A percentile compares a stretch with the other conserved stretches of the same genome.
Conservation (phyloP, 208 protist genomes). For the Wallacemonas sp. region DNA sequence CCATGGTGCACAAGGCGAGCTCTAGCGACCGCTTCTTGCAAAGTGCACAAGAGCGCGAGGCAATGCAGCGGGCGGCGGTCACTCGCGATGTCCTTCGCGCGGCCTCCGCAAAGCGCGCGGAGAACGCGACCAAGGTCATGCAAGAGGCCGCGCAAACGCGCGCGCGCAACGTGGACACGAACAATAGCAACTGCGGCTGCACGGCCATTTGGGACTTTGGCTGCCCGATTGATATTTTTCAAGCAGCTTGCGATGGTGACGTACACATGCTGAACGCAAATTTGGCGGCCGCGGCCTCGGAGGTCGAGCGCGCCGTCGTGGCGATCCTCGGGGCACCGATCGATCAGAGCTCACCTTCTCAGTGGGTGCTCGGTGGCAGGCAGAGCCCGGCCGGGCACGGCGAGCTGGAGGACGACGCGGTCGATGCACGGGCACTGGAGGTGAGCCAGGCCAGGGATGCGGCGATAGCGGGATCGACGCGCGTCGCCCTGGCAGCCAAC, state of each 20-base stretch:
- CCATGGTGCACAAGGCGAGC: conserved; percentile 14
- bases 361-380: not conserved
- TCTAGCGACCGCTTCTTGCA: conserved; percentile 7
- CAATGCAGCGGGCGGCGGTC: not conserved
- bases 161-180: conserved; percentile 5
- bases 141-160: conserved; percentile 7
- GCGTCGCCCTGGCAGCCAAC: conserved; percentile 1
- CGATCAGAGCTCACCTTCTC: not conserved
- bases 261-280: conserved; percentile 39
- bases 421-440: too few species aligned
- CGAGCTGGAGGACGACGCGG: not conserved
- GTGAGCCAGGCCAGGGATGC: not conserved
- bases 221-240: conserved; percentile 51
- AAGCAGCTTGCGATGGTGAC: conserved; percentile 82
- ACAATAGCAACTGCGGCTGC: conserved; percentile 8
- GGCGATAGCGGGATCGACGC: not conserved
- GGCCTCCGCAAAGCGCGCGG: conserved; percentile 27
- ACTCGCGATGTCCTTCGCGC: not conserved
- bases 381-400: not conserved
- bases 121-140: conserved; percentile 15
- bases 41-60: conserved; percentile 18
- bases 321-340: not conserved
- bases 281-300: conserved; percentile 15
- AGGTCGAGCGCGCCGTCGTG: conserved; percentile 8
- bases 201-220: conserved; percentile 12